These are phyloP conservation scores for Aotearoamyces nothofagi DNA, from an alignment of 2,329 filamentous ascomycete genomes.

Conservation along the genomic window DNA sequence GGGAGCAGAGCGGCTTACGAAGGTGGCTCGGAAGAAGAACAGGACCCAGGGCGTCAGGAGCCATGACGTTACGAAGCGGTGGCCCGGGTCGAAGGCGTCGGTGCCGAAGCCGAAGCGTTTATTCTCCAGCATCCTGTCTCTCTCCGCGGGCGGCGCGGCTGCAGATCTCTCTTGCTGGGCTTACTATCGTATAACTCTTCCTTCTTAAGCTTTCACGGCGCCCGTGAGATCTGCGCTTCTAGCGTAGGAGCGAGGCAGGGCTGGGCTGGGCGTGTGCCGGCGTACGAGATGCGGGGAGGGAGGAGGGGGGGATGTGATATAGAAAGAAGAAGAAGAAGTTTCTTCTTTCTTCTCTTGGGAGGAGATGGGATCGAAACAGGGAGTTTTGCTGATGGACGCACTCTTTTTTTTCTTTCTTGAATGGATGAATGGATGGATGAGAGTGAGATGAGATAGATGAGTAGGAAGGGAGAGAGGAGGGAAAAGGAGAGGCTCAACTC, in stretches of 20 bases:
- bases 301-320: not conserved
- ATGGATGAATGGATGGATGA: too few species aligned
- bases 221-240: not conserved
- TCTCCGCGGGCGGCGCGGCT: too few species aligned
- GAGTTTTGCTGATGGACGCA: too few species aligned
- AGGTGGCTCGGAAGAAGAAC: constrained; percentile 36
- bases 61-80: constrained; percentile 72
- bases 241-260: not conserved
- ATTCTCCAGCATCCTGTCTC: too few species aligned
- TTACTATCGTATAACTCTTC: not conserved
- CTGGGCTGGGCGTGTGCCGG: too few species aligned
- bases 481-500: too few species aligned
- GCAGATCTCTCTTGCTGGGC: not conserved
- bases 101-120: constrained; percentile 10
- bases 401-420: too few species aligned
- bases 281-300: too few species aligned
- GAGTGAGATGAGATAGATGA: too few species aligned
- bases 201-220: not conserved
- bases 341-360: too few species aligned
- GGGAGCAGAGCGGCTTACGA: constrained; percentile 26
- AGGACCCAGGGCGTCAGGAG: constrained; percentile 51
- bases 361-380: too few species aligned
- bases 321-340: not conserved
- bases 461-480: too few species aligned
- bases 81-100: constrained; percentile 23